phyloP scores from a whole-genome alignment of 192 early-diverging fungal genomes.

The Linnemannia exigua region DNA sequence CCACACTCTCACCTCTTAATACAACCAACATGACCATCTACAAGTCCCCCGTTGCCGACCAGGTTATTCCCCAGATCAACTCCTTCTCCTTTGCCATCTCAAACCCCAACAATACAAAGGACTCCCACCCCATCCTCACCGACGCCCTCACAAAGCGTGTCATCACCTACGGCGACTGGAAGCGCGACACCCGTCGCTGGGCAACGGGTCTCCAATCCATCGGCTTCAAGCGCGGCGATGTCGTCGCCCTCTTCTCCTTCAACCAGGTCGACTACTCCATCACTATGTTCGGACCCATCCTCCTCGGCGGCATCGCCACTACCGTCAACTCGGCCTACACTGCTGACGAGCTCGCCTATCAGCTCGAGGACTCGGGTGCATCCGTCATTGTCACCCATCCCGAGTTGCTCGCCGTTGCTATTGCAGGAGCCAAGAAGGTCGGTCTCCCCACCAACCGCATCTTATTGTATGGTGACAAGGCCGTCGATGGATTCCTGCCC shows the following conservation, averaged over 20 bases:
- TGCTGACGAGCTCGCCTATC: constrained; percentile 78
- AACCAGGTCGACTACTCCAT: constrained; percentile 72
- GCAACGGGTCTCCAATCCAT: constrained; percentile 58
- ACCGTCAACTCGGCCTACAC: constrained; percentile 89
- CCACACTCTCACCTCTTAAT: no score
- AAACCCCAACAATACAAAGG: constrained; percentile 54
- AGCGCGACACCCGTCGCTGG: constrained; percentile 56
- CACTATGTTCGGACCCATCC: constrained; percentile 33
- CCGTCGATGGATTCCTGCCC: constrained; percentile 45
- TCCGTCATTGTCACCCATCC: constrained; percentile 72
- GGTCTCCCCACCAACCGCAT: constrained; percentile 56
- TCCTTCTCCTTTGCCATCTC: constrained; percentile 58
- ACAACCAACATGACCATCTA: constrained; percentile 49
- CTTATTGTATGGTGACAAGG: constrained; percentile 62
- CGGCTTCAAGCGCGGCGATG: constrained; percentile 76
- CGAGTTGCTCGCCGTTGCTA: constrained; percentile 42
- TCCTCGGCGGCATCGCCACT: constrained; percentile 74
- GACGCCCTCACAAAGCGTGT: constrained; percentile 53
- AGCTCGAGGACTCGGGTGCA: constrained; percentile 78
- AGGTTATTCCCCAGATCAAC: constrained; percentile 59
- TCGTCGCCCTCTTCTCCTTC: constrained; percentile 78
- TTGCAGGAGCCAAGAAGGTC: constrained; percentile 47
- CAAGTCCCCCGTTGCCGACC: constrained; percentile 44
- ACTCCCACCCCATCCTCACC: constrained; percentile 57
- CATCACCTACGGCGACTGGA: constrained; percentile 61